phyloP scores from a whole-genome alignment of 1,284 basidiomycete genomes.

The Boletus semigastroideus region DNA sequence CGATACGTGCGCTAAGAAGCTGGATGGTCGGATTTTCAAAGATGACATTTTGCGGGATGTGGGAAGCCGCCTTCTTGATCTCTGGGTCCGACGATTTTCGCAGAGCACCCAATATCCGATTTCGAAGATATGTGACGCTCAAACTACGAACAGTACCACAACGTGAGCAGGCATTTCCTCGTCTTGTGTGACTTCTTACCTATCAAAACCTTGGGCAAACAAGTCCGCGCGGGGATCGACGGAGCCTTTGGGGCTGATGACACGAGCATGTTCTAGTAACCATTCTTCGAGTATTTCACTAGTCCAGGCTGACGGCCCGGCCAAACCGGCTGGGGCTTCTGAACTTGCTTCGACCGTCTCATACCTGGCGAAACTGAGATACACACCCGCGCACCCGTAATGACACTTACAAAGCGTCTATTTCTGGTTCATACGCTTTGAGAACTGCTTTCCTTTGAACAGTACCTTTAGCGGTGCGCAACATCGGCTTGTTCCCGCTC shows the following conservation, averaged over 20 bases:
- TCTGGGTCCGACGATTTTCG: constrained; percentile 19
- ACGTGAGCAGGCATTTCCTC: background rate
- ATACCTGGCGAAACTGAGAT: constrained; percentile 16
- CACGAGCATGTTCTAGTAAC: constrained; percentile 28
- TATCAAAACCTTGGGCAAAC: constrained; percentile 39
- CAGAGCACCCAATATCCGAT: constrained; percentile 32
- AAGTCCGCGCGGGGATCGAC: constrained; percentile 26
- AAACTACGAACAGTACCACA: constrained; percentile 17
- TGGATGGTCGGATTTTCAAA: constrained; percentile 30
- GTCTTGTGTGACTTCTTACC: constrained; percentile 17
- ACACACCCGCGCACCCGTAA: background rate
- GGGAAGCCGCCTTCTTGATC: constrained; percentile 2
- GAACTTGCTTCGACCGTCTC: constrained; percentile 27
- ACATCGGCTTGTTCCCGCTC: constrained; percentile 19
- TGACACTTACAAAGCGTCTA: constrained; percentile 24
- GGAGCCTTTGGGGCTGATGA: constrained; percentile 19
- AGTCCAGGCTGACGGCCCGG: constrained; percentile 26
- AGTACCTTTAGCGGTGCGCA: constrained; percentile 26
- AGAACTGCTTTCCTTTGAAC: constrained; percentile 25
- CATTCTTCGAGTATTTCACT: constrained; percentile 24
- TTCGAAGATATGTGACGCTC: constrained; percentile 36
- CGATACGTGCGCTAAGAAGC: constrained; percentile 16
- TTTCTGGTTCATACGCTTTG: constrained; percentile 25
- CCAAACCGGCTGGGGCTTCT: constrained; percentile 8
- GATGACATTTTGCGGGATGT: constrained; percentile 20